Evolutionary conservation across 257 asterid genomes (phyloP).

Genomic region (Avicennia marina): DNA sequence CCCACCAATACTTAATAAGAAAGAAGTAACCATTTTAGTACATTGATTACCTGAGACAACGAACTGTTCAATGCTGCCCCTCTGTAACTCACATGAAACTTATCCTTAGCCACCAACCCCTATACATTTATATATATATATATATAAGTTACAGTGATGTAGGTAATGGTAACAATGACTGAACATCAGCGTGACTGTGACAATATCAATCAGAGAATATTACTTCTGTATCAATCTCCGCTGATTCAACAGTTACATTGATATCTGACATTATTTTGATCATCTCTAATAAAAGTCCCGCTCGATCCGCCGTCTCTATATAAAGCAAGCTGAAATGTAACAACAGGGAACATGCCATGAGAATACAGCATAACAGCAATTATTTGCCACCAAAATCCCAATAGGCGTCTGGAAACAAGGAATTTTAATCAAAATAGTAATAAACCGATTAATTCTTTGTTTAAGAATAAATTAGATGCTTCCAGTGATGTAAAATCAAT

Average conservation of each 20-base stretch:
- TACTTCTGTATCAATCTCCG: conserved; percentile 96
- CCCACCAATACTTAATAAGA: neutral
- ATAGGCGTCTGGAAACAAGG: neutral
- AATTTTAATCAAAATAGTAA: conserved; percentile 4
- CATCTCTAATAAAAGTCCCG: conserved; percentile 82
- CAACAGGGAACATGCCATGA: neutral
- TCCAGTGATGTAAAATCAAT: neutral
- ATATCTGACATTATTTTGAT: conserved; percentile 74
- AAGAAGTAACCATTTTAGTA: neutral
- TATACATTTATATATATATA: conserved; percentile 21
- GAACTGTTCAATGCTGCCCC: conserved; percentile 88
- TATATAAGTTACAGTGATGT: conserved; percentile 11
- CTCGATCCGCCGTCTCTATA: conserved; percentile 91
- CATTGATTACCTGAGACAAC: conserved; percentile 87
- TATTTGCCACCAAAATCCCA: conserved; percentile 1
- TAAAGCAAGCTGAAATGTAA: conserved; percentile 73
- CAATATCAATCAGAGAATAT: conserved; percentile 10
- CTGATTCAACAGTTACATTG: conserved; percentile 82
- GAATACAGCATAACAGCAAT: neutral
- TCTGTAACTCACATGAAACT: conserved; percentile 86
- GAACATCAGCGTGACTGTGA: neutral
- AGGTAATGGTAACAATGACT: neutral
- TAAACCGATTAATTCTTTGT: neutral
- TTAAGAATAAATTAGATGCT: conserved; percentile 7
- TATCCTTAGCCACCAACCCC: conserved; percentile 97